phyloP scores from a whole-genome alignment of 139 green algal genomes.

The Desmodesmus armatus region DNA sequence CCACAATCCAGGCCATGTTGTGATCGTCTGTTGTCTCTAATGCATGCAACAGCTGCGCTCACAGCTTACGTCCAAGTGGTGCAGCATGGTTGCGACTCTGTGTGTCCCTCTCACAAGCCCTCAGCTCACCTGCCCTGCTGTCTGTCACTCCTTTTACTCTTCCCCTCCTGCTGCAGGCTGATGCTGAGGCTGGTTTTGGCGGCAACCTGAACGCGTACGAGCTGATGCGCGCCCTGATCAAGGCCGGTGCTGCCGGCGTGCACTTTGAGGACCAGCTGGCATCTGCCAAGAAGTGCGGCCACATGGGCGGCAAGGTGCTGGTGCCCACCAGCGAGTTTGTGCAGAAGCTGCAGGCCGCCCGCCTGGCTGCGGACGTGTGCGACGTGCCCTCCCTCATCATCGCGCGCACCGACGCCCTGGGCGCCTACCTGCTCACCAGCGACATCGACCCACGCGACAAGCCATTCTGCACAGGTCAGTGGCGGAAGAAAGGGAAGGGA shows the following conservation, averaged over 20 bases:
- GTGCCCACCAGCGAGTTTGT: slow-evolving; percentile 79
- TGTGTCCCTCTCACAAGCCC: no score
- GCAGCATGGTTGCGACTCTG: no score
- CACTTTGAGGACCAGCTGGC: slow-evolving; percentile 86
- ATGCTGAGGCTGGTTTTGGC: slow-evolving; percentile 89
- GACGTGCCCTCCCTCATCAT: slow-evolving; percentile 82
- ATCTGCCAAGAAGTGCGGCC: slow-evolving; percentile 78
- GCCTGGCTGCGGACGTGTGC: slow-evolving; percentile 83
- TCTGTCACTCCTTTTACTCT: no score
- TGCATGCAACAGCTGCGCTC: no score
- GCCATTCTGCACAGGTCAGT: slow-evolving; percentile 80
- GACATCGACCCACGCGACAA: slow-evolving; percentile 87
- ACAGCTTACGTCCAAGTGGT: no score
- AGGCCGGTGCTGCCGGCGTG: slow-evolving; percentile 77
- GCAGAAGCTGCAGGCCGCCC: slow-evolving; percentile 81
- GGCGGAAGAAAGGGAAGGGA: neutral
- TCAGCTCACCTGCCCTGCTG: no score
- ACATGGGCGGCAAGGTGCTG: slow-evolving; percentile 87
- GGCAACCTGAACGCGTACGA: slow-evolving; percentile 90
- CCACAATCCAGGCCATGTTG: no score
- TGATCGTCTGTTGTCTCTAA: no score
- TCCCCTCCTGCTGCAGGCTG: no score
- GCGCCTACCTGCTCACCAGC: slow-evolving; percentile 85
- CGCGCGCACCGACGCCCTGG: slow-evolving; percentile 65
- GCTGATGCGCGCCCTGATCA: slow-evolving; percentile 74